Evolutionary conservation across 495 filamentous ascomycete species (phyloP), one percentile per base, ranked within the genome.

Genomic region (Xylaria grammica): DNA sequence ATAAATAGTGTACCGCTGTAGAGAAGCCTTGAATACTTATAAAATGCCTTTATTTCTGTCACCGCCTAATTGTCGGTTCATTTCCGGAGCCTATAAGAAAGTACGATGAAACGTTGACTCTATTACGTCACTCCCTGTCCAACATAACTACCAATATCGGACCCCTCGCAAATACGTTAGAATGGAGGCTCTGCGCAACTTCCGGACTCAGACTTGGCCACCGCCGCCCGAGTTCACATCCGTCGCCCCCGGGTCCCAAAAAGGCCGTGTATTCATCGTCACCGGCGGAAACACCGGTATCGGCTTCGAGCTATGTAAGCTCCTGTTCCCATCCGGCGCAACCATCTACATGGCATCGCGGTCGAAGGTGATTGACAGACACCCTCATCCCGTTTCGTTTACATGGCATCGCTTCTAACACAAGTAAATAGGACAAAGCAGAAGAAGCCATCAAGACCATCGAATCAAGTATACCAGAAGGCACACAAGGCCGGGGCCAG

Each of bases 251-350:
- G 62, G 58, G 36, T 67, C 62, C 15, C 77, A 74, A 50, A 64
- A 67, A n/a, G 77, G 77, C n/a, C 71, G 72, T 51, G 72, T 81
- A 5, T 71, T 69, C 20, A 73, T 69, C 13, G 69, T 54, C 66
- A 79, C 62, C 17, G 84, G 84, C 26, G 75, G 74, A 27, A 80
- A 81, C 44, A 57, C 77, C 9, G 81, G 81, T 34, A 69, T 82
- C 19, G 79, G 79, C 1, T 70, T 66, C 27, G 74, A 78, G 66
- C 69, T 81, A 10, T 65, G 63, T 54, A 74, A 70, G 54, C 70
- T 82, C 1, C 72, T 82, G 13, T 77, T 75, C 48, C 19, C 27
- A n/a, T 66, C 68, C 1, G 72, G 71, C 20, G 78, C 74, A 7
- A 76, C 65, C 4, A 70, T 81, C 9, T 79, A 76, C 54, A 69